phyloP scores from a whole-genome alignment of 2,329 filamentous ascomycete species.

The Zymoseptoria brevis region DNA sequence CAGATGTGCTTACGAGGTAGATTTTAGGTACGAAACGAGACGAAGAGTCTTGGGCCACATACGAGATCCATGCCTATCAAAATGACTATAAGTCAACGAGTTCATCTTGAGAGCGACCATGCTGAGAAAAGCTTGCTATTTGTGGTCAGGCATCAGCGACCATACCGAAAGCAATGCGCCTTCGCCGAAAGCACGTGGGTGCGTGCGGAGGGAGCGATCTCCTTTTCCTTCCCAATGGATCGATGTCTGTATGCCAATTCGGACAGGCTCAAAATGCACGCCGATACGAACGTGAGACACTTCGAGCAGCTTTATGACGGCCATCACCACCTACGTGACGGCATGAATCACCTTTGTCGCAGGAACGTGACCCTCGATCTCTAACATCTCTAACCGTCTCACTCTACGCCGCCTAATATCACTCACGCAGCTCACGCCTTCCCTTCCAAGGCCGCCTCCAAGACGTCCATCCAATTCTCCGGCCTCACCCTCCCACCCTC shows the following conservation, averaged over 20 bases:
- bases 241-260: background rate
- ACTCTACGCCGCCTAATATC: background rate
- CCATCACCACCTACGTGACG: background rate
- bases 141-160: background rate
- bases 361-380: background rate
- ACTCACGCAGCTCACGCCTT: background rate
- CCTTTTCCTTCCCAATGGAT: background rate
- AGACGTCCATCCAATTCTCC: constrained; percentile 34
- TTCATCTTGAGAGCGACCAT: too few relatives aligned
- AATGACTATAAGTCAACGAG: too few relatives aligned
- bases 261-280: background rate
- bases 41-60: background rate
- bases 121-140: background rate
- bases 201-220: background rate
- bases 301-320: background rate
- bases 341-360: background rate
- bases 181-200: background rate
- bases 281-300: background rate
- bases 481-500: constrained; percentile 31
- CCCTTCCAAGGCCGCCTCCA: constrained; percentile 18
- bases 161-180: background rate
- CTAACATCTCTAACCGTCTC: background rate
- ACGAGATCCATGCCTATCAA: background rate
- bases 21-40: background rate
- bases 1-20: background rate